A percentile compares a stretch with the other conserved stretches of the same genome.
Conservation (phyloP, 1,284 basidiomycete genomes). For the Fomitiporia mediterranea region DNA sequence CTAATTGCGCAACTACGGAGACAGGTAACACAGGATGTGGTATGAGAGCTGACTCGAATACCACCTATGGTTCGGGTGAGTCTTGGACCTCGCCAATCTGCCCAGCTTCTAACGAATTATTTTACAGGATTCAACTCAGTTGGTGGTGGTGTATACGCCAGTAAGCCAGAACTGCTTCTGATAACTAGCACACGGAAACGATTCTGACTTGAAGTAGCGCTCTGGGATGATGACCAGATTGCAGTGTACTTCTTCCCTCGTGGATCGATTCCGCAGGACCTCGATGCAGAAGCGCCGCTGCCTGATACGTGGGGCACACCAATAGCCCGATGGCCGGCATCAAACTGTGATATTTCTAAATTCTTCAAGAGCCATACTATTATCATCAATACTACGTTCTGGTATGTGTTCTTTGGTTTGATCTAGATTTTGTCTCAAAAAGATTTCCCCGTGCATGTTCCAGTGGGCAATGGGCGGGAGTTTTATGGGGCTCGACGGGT, state of each 20-base stretch:
- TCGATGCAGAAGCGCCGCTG: constrained; percentile 59
- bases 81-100: constrained; percentile 39
- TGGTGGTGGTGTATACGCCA: constrained; percentile 79
- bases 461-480: constrained; percentile 86
- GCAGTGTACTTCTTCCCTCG: constrained; percentile 80
- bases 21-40: constrained; percentile 73
- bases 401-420: no score
- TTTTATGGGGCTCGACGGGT: constrained; percentile 66
- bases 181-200: not conserved
- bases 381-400: constrained; percentile 81
- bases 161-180: constrained; percentile 39
- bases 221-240: constrained; percentile 71
- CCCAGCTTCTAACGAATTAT: constrained; percentile 45
- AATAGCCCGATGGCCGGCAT: constrained; percentile 69
- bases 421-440: no score
- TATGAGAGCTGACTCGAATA: constrained; percentile 39
- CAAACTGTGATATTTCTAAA: constrained; percentile 63
- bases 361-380: constrained; percentile 74
- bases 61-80: constrained; percentile 18
- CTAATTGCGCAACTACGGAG: constrained; percentile 61
- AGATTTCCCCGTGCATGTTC: not conserved
- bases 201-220: constrained; percentile 41
- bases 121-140: constrained; percentile 51
- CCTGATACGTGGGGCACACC: constrained; percentile 74
- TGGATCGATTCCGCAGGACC: constrained; percentile 67